Percentiles rank a stretch among this genome's conserved stretches.
These are phyloP conservation scores for Fusarium austroafricanum DNA, from an alignment of 2,329 filamentous ascomycete genomes.

Conservation along the genomic window DNA sequence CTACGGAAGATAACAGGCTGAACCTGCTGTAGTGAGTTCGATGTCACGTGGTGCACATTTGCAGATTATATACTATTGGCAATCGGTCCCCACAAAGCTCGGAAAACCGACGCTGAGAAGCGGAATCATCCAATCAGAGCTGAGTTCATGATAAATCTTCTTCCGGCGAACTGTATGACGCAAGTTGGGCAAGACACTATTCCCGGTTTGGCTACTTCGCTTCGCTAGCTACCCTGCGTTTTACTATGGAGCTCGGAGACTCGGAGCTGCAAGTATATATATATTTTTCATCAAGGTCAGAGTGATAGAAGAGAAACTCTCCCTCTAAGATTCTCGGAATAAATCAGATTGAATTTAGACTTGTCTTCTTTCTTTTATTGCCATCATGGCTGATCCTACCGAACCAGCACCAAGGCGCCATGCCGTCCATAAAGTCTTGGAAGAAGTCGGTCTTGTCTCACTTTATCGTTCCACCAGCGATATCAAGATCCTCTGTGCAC, in stretches of 20 bases:
- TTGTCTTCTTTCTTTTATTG: rapidly evolving
- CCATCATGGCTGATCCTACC: background rate
- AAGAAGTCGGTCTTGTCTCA: slow-evolving; percentile 46
- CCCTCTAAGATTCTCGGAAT: rapidly evolving
- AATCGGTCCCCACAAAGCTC: too few species aligned
- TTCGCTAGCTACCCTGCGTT: background rate
- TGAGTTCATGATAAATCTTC: background rate
- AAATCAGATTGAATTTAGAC: rapidly evolving
- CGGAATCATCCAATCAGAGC: background rate
- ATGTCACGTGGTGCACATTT: rapidly evolving
- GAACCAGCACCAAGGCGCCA: background rate
- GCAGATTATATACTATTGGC: rapidly evolving
- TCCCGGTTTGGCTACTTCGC: background rate
- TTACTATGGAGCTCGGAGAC: slow-evolving; percentile 10
- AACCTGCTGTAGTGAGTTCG: slow-evolving; percentile 15
- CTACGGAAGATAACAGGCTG: slow-evolving; percentile 26
- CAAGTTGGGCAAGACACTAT: background rate
- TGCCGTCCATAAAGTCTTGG: slow-evolving; percentile 2
- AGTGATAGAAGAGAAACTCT: background rate
- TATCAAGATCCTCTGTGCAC: slow-evolving; percentile 65
- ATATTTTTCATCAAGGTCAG: too few species aligned
- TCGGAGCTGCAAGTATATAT: slow-evolving; percentile 20
- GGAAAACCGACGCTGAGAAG: slow-evolving; percentile 5
- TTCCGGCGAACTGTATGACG: slow-evolving; percentile 1
- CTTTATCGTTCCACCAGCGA: slow-evolving; percentile 37